phyloP scores from a whole-genome alignment of 2,329 filamentous ascomycete genomes.

The Leptodontidium sp. region DNA sequence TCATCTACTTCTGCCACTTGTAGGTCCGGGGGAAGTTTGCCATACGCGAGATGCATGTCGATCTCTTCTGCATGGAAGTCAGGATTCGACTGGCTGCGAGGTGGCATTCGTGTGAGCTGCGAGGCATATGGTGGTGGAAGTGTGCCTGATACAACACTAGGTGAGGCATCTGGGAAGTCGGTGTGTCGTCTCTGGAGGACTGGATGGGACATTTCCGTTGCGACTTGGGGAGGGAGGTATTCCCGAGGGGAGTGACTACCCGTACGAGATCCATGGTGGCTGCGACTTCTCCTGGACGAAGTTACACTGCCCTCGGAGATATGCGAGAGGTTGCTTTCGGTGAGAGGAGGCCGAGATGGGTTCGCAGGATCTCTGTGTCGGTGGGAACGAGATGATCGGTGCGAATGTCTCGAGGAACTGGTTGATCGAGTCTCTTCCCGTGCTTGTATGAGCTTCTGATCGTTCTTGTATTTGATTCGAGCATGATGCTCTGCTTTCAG shows the following conservation, averaged over 20 bases:
- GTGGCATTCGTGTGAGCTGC: slow-evolving; percentile 26
- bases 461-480: slow-evolving; percentile 62
- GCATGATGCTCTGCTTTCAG: slow-evolving; percentile 75
- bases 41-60: slow-evolving; percentile 93
- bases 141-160: slow-evolving; percentile 27
- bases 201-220: slow-evolving; percentile 35
- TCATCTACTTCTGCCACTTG: slow-evolving; percentile 18
- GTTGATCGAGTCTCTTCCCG: slow-evolving; percentile 53
- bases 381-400: slow-evolving; percentile 42
- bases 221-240: slow-evolving; percentile 39
- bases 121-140: slow-evolving; percentile 37
- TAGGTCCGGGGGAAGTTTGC: slow-evolving; percentile 78
- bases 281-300: slow-evolving; percentile 38
- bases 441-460: slow-evolving; percentile 60
- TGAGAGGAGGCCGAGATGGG: slow-evolving; percentile 39
- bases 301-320: slow-evolving; percentile 40
- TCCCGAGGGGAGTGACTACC: slow-evolving; percentile 26
- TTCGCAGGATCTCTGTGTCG: slow-evolving; percentile 30
- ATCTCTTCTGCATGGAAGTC: slow-evolving; percentile 57
- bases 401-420: slow-evolving; percentile 50
- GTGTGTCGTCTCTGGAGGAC: slow-evolving; percentile 41
- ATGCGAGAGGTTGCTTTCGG: slow-evolving; percentile 38
- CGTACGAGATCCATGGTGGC: slow-evolving; percentile 36
- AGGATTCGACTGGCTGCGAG: slow-evolving; percentile 40
- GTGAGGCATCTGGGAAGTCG: slow-evolving; percentile 34